phyloP scores from a whole-genome alignment of 2,329 filamentous ascomycete genomes.

The Aspergillus sp. region DNA sequence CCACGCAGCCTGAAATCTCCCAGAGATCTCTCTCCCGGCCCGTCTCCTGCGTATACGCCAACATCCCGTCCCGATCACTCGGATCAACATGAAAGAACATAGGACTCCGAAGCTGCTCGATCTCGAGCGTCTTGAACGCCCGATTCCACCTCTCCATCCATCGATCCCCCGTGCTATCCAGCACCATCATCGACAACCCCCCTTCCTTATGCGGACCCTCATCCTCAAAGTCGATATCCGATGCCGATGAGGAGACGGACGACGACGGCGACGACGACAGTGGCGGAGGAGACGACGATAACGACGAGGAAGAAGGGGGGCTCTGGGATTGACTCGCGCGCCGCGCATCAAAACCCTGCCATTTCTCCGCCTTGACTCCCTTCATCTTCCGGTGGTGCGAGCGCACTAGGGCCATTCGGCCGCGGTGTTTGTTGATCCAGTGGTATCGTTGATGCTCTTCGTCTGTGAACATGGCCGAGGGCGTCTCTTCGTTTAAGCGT shows the following conservation, averaged over 20 bases:
- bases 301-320: neutral
- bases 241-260: conserved; percentile 8
- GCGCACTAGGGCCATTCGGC: conserved; percentile 52
- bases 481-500: conserved; percentile 68
- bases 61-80: conserved; percentile 68
- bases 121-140: conserved; percentile 67
- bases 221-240: conserved; percentile 3
- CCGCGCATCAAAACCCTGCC: conserved; percentile 8
- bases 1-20: conserved; percentile 72
- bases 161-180: conserved; percentile 62
- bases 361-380: conserved; percentile 29
- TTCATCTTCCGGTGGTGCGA: conserved; percentile 28
- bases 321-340: neutral
- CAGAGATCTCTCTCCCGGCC: conserved; percentile 63
- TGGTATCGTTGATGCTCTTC: conserved; percentile 80
- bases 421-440: conserved; percentile 68
- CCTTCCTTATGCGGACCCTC: neutral
- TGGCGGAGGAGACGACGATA: conserved; percentile 11
- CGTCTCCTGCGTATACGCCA: conserved; percentile 66
- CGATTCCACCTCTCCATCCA: conserved; percentile 74
- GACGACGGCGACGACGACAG: conserved; percentile 17
- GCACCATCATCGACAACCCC: conserved; percentile 55
- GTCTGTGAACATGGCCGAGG: conserved; percentile 78
- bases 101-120: conserved; percentile 70
- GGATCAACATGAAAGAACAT: conserved; percentile 85